Evolutionary conservation across 345 rosid genomes (phyloP).

Genomic region (Corchorus olitorius): DNA sequence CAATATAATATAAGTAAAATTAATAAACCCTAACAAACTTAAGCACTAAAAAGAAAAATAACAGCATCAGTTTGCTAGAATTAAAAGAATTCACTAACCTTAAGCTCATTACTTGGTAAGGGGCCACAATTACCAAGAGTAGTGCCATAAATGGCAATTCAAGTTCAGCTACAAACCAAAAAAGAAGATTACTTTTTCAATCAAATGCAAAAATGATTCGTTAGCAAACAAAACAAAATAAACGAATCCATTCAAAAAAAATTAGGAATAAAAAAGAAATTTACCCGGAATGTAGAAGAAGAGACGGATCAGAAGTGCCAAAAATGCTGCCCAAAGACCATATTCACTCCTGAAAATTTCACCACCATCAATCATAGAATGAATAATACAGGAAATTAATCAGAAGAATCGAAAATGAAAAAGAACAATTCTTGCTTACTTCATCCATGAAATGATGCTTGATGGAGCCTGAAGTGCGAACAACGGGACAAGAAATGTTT

Average conservation of each 20-base stretch:
- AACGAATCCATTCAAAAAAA: neutral
- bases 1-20: neutral
- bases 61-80: slow-evolving; percentile 12
- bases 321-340: slow-evolving; percentile 84
- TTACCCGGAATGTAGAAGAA: slow-evolving; percentile 87
- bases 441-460: slow-evolving; percentile 70
- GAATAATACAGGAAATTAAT: neutral
- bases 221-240: neutral
- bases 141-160: slow-evolving; percentile 80
- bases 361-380: neutral
- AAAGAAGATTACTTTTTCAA: neutral
- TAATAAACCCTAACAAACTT: slow-evolving; percentile 6
- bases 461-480: slow-evolving; percentile 79
- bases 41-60: slow-evolving; percentile 9
- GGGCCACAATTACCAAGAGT: slow-evolving; percentile 74
- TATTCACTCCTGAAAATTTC: slow-evolving; percentile 75
- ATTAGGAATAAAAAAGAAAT: slow-evolving; percentile 12
- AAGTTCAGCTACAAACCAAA: slow-evolving; percentile 63
- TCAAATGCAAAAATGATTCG: neutral
- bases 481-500: slow-evolving; percentile 78
- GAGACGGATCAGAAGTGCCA: slow-evolving; percentile 79
- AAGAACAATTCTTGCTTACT: slow-evolving; percentile 43
- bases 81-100: slow-evolving; percentile 47
- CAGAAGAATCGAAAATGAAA: slow-evolving; percentile 1
- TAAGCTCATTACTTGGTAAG: slow-evolving; percentile 57